These are phyloP conservation scores for Pseudocercospora pini-densiflorae DNA, from an alignment of 2,329 filamentous ascomycete species.

Conservation along the genomic window DNA sequence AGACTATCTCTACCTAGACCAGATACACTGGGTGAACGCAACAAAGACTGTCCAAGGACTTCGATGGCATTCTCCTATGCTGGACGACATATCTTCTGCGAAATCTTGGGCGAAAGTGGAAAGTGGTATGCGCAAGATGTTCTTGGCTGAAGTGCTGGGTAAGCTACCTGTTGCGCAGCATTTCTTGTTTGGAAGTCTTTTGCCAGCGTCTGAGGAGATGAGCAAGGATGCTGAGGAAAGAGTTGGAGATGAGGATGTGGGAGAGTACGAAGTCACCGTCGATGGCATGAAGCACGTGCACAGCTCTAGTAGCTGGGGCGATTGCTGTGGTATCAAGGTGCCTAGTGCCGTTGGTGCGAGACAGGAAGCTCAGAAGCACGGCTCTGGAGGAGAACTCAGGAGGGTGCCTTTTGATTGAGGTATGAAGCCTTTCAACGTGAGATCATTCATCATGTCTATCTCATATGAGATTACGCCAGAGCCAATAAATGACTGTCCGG, in stretches of 20 bases:
- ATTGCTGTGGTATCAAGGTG: slow-evolving; percentile 98
- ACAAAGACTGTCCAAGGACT: slow-evolving; percentile 95
- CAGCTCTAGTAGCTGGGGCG: slow-evolving; percentile 74
- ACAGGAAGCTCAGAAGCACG: slow-evolving; percentile 80
- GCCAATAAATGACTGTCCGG: neutral
- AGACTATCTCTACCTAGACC: slow-evolving; percentile 89
- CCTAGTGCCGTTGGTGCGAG: slow-evolving; percentile 92
- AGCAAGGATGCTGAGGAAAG: slow-evolving; percentile 63
- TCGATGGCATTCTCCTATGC: slow-evolving; percentile 96
- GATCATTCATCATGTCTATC: neutral
- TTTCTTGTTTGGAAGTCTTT: slow-evolving; percentile 86
- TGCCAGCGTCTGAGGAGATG: slow-evolving; percentile 84
- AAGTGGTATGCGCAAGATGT: slow-evolving; percentile 95
- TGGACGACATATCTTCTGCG: slow-evolving; percentile 93
- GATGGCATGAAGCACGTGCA: slow-evolving; percentile 66
- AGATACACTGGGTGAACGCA: slow-evolving; percentile 91
- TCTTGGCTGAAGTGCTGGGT: slow-evolving; percentile 85
- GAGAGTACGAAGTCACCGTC: slow-evolving; percentile 66
- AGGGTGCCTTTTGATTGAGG: slow-evolving; percentile 79
- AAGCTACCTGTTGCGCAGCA: slow-evolving; percentile 99
- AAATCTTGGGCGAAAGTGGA: slow-evolving; percentile 93
- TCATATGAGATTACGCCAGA: neutral
- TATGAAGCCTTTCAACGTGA: neutral
- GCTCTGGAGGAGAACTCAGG: slow-evolving; percentile 65
- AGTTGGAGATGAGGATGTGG: slow-evolving; percentile 52